Base-by-base conservation (phyloP, 352 stramenopile species). In the Pythium dissimile region DNA sequence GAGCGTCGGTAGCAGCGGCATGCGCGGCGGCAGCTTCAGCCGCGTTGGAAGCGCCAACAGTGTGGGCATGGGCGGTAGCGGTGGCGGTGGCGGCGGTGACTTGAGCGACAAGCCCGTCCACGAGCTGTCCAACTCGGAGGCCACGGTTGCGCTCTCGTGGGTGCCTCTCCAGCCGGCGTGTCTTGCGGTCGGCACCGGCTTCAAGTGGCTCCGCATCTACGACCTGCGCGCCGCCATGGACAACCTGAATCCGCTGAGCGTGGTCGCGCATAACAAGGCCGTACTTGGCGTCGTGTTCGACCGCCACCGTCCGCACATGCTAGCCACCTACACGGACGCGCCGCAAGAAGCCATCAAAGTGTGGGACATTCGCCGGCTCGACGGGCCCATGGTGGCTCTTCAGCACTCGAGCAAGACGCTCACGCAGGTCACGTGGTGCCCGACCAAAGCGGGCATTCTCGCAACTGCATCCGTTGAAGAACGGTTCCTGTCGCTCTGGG, bases 181-280 rank as follows among this genome's bases (percentile, higher is more conserved):
- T 42, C 59, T 95, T 31, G 84, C 84, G 0, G 89, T 80, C 6
- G 85, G 85, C 16, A 95, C 85, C 16, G 85, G 85, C 2, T 95
- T 95, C 67, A 93, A 93, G 73, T 95, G 85, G 85, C 63, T 95
- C 12, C 75, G 85, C 24, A 81, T 95, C 44, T 93, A 95, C 53
- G 85, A 95, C 62, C 43, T 95, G 18, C 69, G 85, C 18, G 64
- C 72, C 0, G 84, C 88, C 0, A 87, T 86, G 16, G 49, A 24
- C n/a, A 49, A 27, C 4, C 67, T 73, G 31, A 70, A 77, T n/a
- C 82, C 83, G 1, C 73, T 95, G 63, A 92, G 80, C 47, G 80
- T 95, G 12, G 81, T 91, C 0, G 85, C 85, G 3, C 85, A 95
- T 56, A 89, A 89, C 59, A 95, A 95, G 60, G 79, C 77, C 0